Evolutionary conservation across 1,284 basidiomycete genomes (phyloP), one percentile per base, ranked within the genome.

Genomic region (Cystobasidiaceae sp.): DNA sequence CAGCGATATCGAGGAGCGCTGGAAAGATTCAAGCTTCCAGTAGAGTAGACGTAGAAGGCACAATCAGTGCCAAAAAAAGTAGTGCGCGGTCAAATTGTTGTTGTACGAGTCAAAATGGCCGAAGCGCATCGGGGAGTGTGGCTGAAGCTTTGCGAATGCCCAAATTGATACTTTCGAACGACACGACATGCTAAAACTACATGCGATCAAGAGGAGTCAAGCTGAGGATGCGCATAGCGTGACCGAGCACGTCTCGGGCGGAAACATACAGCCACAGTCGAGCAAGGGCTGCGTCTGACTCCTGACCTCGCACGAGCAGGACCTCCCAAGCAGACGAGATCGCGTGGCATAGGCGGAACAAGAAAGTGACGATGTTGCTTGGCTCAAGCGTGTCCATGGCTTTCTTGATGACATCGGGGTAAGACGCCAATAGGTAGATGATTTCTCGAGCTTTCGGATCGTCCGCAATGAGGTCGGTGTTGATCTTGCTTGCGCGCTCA

Each of bases 161-260:
- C n/a, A n/a, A n/a, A n/a, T n/a, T 11, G 37, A n/a, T 11, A 11
- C 37, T 39, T 11, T 39, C 37, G 11, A 39, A 11, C n/a, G 11
- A 11, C n/a, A 39, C n/a, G n/a, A 17, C 13, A 17, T 5, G 6
- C 37, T 28, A 28, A 13, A 21, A 3, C 71, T 84, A 97, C 93
- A 98, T 97, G 74, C 90, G 82, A 79, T 97, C 90, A 65, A 97
- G 80, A 5, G 92, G 93, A 60, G 85, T 84, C 71, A 97, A 84
- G 70, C 89, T 94, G 72, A 98, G 78, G 77, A 98, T 76, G 72
- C 86, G 83, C 86, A 98, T 88, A 54, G 91, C 88, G 58, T 85
- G 85, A 6, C 83, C 88, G 63, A 98, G 81, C 21, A 97, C 93
- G 72, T 93, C 88, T 78, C 89, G 83, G 64, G 93, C 89, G 74